phyloP scores from a whole-genome alignment of 2,329 filamentous ascomycete species.

The Trichoderma hamatum region DNA sequence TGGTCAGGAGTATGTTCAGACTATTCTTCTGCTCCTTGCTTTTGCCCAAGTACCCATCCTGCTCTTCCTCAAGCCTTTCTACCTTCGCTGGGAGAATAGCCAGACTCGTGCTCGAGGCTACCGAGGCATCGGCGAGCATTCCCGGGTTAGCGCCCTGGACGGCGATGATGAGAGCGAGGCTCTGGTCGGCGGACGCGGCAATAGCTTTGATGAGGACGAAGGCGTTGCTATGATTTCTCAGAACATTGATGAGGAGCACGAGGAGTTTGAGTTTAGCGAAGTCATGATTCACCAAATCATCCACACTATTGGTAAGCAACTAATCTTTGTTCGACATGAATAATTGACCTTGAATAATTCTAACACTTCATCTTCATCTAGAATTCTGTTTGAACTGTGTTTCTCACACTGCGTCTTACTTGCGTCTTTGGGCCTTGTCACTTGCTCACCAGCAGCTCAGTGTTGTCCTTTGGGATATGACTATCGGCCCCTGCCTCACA shows the following conservation, averaged over 20 bases:
- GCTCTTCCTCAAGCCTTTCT: conserved; percentile 93
- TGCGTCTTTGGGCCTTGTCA: conserved; percentile 96
- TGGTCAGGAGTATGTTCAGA: conserved; percentile 76
- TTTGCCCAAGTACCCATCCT: conserved; percentile 85
- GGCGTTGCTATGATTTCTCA: conserved; percentile 87
- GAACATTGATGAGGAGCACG: conserved; percentile 82
- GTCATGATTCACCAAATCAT: conserved; percentile 99
- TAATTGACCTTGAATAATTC: neutral
- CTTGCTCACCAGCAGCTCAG: conserved; percentile 97
- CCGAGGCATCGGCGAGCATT: conserved; percentile 86
- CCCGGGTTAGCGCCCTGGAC: conserved; percentile 85
- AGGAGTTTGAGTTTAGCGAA: conserved; percentile 96
- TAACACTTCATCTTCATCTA: conserved; percentile 38
- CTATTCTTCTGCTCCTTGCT: conserved; percentile 78
- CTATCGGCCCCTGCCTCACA: conserved; percentile 74
- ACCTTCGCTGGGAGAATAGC: conserved; percentile 93
- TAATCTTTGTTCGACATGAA: neutral
- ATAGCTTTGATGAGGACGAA: conserved; percentile 67
- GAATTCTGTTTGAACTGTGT: conserved; percentile 99
- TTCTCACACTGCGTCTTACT: conserved; percentile 96
- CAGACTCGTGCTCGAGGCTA: conserved; percentile 84
- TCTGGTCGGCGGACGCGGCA: conserved; percentile 59
- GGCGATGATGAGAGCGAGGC: conserved; percentile 75
- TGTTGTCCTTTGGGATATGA: conserved; percentile 96
- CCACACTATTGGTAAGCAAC: conserved; percentile 85